Evolutionary conservation across 2,329 filamentous ascomycete genomes (phyloP), one percentile per base, ranked within the genome.

Genomic region (Fusarium liriodendri): DNA sequence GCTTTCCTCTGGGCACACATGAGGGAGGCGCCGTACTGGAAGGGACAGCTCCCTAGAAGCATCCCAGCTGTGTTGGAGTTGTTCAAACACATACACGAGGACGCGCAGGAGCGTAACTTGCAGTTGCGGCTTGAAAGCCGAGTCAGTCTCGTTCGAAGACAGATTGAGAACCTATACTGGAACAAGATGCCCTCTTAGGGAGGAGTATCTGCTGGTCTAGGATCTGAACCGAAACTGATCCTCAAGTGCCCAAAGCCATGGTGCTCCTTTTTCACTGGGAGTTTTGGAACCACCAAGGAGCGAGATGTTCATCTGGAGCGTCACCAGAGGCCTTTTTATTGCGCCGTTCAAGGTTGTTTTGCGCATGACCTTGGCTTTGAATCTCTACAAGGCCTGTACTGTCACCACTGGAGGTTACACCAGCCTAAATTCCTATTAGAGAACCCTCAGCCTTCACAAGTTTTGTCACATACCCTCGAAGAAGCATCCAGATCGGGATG

Each of bases 171-270:
- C 5, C 29, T 67, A 10, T 18, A 65, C 20, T 32, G 13, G 33
- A 32, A 54, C 10, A 20, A 25, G n/a, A 10, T 6, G 4, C 4
- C n/a, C 16, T n/a, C 16, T 59, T 18, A 6, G 22, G 27, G 35
- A 16, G 22, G 8, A 33, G 35, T 14, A 29, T 7, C 52, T 20
- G 8, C 4, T 29, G 25, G 35, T 27, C 42, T 65, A 67, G 54
- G 18, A 40, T 10, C 18, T n/a, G 18, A n/a, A 40, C 22, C 10
- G 5, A 42, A 9, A 18, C 9, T 35, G 6, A 11, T 29, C 4
- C 54, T 50, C 20, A 73, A 73, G 16, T 73, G 70, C 29, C 47
- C 55, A 3, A 70, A 71, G n/a, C 38, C 67, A 33, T 73, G 70
- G 67, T 73, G 70, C n/a, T 60, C 69, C 18, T 54, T 66, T 10